phyloP scores from a whole-genome alignment of 306 rosid genomes.

The Comarum palustre region DNA sequence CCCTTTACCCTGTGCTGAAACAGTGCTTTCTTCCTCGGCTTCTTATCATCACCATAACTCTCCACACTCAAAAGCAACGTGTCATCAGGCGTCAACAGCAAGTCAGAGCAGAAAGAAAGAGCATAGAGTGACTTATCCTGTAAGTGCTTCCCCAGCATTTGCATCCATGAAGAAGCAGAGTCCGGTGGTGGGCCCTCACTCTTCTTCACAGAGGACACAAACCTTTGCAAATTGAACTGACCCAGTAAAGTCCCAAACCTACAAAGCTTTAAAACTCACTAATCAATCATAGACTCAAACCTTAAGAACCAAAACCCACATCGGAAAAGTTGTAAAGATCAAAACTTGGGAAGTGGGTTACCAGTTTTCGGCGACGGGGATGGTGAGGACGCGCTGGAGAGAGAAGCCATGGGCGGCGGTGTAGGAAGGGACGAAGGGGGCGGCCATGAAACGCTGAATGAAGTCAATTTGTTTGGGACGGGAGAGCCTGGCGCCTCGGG shows the following conservation, averaged over 20 bases:
- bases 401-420: constrained; percentile 32
- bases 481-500: constrained; percentile 65
- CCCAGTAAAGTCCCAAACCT: constrained; percentile 65
- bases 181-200: constrained; percentile 36
- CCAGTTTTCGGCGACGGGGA: constrained; percentile 63
- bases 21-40: constrained; percentile 60
- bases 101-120: constrained; percentile 63
- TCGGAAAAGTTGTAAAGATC: background rate
- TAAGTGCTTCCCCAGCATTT: constrained; percentile 47
- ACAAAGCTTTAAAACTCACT: constrained; percentile 46
- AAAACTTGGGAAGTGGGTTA: constrained; percentile 15
- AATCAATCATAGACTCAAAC: constrained; percentile 5
- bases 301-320: background rate
- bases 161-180: constrained; percentile 44
- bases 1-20: constrained; percentile 55
- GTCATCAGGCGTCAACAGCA: constrained; percentile 58
- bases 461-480: constrained; percentile 73
- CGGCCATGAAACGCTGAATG: constrained; percentile 77
- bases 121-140: constrained; percentile 67
- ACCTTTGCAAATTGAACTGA: constrained; percentile 84
- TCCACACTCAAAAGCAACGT: constrained; percentile 63
- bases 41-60: constrained; percentile 37
- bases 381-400: constrained; percentile 65
- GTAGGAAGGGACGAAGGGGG: constrained; percentile 57
- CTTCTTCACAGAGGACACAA: constrained; percentile 45